phyloP scores from a whole-genome alignment of 176 grass and related monocot genomes.

The Areca catechu region DNA sequence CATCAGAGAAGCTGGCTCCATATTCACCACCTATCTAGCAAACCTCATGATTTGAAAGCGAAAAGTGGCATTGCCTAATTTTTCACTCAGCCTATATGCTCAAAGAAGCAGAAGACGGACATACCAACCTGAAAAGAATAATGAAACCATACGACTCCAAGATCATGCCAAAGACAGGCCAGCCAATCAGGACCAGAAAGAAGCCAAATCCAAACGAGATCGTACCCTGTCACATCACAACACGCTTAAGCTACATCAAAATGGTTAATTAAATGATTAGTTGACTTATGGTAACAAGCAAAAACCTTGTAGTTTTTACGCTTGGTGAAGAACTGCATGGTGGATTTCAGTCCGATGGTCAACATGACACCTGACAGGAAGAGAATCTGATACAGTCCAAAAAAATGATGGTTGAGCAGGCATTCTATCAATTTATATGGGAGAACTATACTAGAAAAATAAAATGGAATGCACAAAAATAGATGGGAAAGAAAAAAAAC shows the following conservation, averaged over 20 bases:
- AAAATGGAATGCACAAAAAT: conserved; percentile 7
- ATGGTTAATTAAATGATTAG: not conserved
- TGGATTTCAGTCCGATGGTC: conserved; percentile 96
- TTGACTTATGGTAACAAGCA: not conserved
- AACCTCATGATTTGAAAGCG: no score
- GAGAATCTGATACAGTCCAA: conserved; percentile 57
- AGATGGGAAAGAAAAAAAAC: conserved; percentile 2
- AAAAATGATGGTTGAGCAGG: conserved; percentile 1
- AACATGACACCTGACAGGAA: conserved; percentile 91
- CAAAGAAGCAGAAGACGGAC: not conserved
- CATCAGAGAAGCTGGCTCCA: no score
- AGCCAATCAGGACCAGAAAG: conserved; percentile 82
- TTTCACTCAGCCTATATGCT: no score
- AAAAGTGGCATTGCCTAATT: no score
- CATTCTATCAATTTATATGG: not conserved
- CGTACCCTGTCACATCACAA: conserved; percentile 62
- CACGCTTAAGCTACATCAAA: no score
- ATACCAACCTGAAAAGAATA: conserved; percentile 74
- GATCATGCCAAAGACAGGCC: conserved; percentile 91
- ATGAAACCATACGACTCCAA: conserved; percentile 95
- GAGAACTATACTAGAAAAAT: not conserved
- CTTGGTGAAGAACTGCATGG: conserved; percentile 97
- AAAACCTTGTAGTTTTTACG: conserved; percentile 96
- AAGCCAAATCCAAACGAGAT: conserved; percentile 92
- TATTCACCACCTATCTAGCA: no score